Base-by-base conservation (phyloP, 179 eudicot species). In the Carnegiea gigantea region DNA sequence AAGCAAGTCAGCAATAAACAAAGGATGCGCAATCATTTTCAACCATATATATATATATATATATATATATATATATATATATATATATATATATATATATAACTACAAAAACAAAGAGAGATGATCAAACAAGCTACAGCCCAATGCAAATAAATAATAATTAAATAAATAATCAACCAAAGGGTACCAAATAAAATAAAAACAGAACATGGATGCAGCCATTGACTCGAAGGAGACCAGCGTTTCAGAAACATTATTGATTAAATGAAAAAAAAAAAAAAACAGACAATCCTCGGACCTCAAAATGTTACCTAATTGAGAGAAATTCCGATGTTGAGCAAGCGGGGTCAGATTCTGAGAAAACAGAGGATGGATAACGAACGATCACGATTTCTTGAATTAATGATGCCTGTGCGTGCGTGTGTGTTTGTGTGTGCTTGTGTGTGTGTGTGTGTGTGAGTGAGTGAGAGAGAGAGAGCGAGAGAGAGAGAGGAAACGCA, bases 321-420 rank as follows among this genome's bases (percentile, higher is more conserved):
- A n/a, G 9, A 67, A 76, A 36, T 62, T 43, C 59, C 30, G 67
- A 74, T 0, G 20, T 65, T 72, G 6, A 80, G 53, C 57, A 23
- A 72, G 9, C 46, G 12, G 18, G n/a, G 38, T 17, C 18, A 57
- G 73, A 60, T 54, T 67, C 36, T 44, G 1, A 21, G 36, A 72
- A 59, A 53, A 30, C 40, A 28, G 40, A 77, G 30, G 44, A 13
- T 62, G n/a, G 7, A 24, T 57, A 14, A 75, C 38, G 5, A 5
- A 73, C 76, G 49, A 81, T 59, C 30, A 81, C n/a, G 51, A 49
- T 64, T 9, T 7, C 40, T 1, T 70, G 77, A 77, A 77, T 57
- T 77, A 40, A 71, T 28, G 70, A 60, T 65, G 17, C 6, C 9
- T 40, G 44, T 5, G 44, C 0, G 6, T 40, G 44, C 0, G 44